Conservation (phyloP, 352 stramenopile genomes). For the Phytophthora rubi region DNA sequence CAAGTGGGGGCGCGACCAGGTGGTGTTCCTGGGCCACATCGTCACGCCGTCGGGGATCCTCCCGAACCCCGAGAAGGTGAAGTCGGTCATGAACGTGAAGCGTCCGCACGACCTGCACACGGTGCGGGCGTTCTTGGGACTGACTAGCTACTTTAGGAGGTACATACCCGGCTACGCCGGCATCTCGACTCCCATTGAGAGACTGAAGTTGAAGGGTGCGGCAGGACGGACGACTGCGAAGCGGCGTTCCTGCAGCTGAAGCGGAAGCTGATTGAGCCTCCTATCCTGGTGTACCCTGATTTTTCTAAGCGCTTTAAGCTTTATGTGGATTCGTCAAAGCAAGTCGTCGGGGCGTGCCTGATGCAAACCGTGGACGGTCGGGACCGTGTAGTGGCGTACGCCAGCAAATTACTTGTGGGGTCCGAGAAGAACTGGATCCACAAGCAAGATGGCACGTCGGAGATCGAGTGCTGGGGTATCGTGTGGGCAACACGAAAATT, state of each 20-base stretch:
- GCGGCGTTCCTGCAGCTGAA: slow-evolving; percentile 3
- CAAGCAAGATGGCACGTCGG: neutral
- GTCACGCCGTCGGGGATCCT: no score
- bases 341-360: neutral
- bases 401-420: neutral
- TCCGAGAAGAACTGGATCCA: neutral
- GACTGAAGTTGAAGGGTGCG: neutral
- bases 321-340: slow-evolving; percentile 3
- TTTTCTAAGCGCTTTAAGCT: slow-evolving; percentile 2
- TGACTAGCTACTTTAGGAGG: no score
- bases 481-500: no score
- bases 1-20: slow-evolving; percentile 4
- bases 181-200: no score
- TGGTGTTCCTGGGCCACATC: neutral
- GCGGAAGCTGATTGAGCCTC: neutral
- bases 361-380: slow-evolving; percentile 4
- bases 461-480: slow-evolving; percentile 4
- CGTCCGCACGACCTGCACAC: no score
- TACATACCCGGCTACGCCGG: no score
- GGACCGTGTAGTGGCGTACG: neutral
- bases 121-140: no score
- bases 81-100: slow-evolving; percentile 5
- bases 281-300: slow-evolving; percentile 9
- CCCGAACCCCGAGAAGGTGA: slow-evolving; percentile 8
- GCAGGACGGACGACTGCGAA: slow-evolving; percentile 2